Evolutionary conservation across 129 eudicot species (phyloP).

Genomic region (Cynara cardunculus): DNA sequence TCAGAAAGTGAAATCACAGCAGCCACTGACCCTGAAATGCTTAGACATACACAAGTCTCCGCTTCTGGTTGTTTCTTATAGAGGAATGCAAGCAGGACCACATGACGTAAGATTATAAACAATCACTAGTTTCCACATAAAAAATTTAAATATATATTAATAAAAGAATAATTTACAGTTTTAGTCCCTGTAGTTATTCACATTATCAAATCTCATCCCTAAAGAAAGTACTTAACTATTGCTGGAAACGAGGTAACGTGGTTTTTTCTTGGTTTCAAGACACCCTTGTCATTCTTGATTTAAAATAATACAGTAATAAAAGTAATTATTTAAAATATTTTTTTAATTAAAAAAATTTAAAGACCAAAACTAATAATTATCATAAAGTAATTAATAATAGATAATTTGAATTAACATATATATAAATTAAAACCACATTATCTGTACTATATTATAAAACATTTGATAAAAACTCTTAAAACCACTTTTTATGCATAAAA

Average conservation of each 20-base stretch:
- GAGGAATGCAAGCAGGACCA: constrained; percentile 18
- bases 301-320: neutral
- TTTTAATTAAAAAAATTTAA: too few relatives aligned
- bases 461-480: too few relatives aligned
- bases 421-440: too few relatives aligned
- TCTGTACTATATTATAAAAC: too few relatives aligned
- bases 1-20: neutral
- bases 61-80: constrained; percentile 26
- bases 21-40: constrained; percentile 1
- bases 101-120: constrained; percentile 15
- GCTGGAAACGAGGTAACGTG: neutral
- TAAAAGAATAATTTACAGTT: neutral
- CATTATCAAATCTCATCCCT: neutral
- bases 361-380: too few relatives aligned
- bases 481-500: too few relatives aligned
- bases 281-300: too few relatives aligned
- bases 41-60: constrained; percentile 35
- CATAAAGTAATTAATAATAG: neutral
- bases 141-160: neutral
- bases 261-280: neutral
- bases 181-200: neutral
- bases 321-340: too few relatives aligned
- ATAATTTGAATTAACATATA: neutral
- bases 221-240: neutral
- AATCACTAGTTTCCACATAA: neutral